Conservation (phyloP, 768 basidiomycete genomes). For the Podaxis rugospora region DNA sequence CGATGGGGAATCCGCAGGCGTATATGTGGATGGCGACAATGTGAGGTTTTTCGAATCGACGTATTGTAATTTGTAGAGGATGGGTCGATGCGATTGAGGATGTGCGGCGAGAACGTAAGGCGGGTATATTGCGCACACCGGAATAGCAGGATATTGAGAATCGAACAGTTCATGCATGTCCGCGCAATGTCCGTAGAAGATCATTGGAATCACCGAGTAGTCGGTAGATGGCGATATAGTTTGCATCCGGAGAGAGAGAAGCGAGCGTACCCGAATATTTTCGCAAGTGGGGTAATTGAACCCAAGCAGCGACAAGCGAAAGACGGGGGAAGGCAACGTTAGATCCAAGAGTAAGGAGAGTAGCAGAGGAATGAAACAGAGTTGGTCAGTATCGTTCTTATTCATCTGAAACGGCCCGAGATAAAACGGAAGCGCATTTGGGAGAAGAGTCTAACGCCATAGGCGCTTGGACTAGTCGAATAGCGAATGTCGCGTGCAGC, state of each 20-base stretch:
- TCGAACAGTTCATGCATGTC: too few relatives aligned
- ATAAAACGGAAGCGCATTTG: neutral
- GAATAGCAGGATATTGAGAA: too few relatives aligned
- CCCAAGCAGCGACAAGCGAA: neutral
- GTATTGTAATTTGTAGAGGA: neutral
- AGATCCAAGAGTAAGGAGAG: neutral
- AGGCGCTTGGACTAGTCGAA: neutral
- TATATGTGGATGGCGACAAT: neutral
- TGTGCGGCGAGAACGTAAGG: neutral
- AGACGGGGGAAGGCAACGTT: neutral
- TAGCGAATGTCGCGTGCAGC: neutral
- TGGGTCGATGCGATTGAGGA: neutral
- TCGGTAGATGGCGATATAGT: too few relatives aligned
- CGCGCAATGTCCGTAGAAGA: too few relatives aligned
- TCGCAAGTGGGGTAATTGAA: too few relatives aligned
- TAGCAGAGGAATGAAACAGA: neutral
- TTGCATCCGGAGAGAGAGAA: too few relatives aligned
- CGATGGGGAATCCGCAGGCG: neutral
- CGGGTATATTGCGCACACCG: conserved; percentile 17
- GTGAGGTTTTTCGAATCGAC: neutral
- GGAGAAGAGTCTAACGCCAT: neutral
- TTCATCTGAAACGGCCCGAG: neutral
- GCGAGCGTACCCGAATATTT: too few relatives aligned
- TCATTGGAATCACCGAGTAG: too few relatives aligned
- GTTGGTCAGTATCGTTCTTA: neutral